Percentiles rank a stretch among this genome's conserved stretches.
These are phyloP conservation scores for Candida labiduridarum DNA, from an alignment of 1,139 yeast genomes.

Conservation along the genomic window DNA sequence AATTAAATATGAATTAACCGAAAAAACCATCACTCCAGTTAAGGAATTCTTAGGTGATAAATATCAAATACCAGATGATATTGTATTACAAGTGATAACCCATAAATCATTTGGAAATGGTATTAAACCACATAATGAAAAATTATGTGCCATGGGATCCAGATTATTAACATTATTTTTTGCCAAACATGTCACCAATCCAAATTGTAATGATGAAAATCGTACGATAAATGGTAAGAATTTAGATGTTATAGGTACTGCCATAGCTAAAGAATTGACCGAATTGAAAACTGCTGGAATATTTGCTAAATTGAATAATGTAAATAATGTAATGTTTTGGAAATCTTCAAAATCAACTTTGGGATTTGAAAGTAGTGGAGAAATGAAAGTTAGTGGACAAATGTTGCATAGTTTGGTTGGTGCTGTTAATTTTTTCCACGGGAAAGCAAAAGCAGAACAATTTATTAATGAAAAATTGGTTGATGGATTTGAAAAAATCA, in stretches of 20 bases:
- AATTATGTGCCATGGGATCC: slow-evolving; percentile 75
- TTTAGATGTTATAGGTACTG: slow-evolving; percentile 66
- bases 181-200: slow-evolving; percentile 51
- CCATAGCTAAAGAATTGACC: slow-evolving; percentile 51
- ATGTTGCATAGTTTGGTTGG: slow-evolving; percentile 79
- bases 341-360: slow-evolving; percentile 57
- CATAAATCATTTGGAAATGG: slow-evolving; percentile 96
- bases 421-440: slow-evolving; percentile 72
- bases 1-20: slow-evolving; percentile 54
- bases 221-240: slow-evolving; percentile 53
- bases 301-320: slow-evolving; percentile 50
- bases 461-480: slow-evolving; percentile 54
- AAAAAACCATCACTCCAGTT: slow-evolving; percentile 50
- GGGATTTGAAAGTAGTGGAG: slow-evolving; percentile 58
- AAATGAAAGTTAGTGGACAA: slow-evolving; percentile 61
- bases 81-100: slow-evolving; percentile 78
- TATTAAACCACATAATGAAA: slow-evolving; percentile 83
- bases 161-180: slow-evolving; percentile 66
- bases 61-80: slow-evolving; percentile 51
- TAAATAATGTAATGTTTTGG: slow-evolving; percentile 73
- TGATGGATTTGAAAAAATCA: slow-evolving; percentile 10
- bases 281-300: slow-evolving; percentile 54
- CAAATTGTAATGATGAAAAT: slow-evolving; percentile 23
- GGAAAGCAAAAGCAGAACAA: slow-evolving; percentile 57
- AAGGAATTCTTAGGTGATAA: slow-evolving; percentile 47